Evolutionary conservation across 306 rosid genomes (phyloP).

Genomic region (Ceratonia siliqua): DNA sequence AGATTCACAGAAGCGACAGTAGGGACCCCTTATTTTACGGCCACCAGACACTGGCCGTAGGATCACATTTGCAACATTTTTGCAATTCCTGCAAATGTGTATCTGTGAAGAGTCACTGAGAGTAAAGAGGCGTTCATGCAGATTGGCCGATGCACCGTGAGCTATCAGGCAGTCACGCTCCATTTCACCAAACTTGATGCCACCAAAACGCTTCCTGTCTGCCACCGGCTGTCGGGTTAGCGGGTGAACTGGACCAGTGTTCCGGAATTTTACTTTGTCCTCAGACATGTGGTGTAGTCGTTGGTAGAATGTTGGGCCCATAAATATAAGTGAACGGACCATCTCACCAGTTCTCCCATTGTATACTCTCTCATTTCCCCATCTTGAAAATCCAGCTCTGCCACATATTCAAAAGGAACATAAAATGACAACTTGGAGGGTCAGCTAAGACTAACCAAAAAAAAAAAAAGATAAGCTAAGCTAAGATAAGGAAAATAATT

Average conservation of each 20-base stretch:
- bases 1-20: constrained; percentile 75
- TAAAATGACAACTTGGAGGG: neutral
- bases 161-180: constrained; percentile 97
- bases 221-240: constrained; percentile 96
- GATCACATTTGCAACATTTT: constrained; percentile 73
- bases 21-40: constrained; percentile 84
- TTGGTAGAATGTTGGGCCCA: constrained; percentile 98
- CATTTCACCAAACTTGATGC: constrained; percentile 97
- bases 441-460: neutral
- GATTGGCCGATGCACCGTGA: constrained; percentile 94
- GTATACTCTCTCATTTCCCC: constrained; percentile 94
- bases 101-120: constrained; percentile 91
- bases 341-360: constrained; percentile 91
- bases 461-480: too few relatives aligned
- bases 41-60: constrained; percentile 73
- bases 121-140: constrained; percentile 92
- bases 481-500: constrained; percentile 20
- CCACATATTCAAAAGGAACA: constrained; percentile 27
- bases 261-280: constrained; percentile 90
- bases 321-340: constrained; percentile 80
- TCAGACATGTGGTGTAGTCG: constrained; percentile 96
- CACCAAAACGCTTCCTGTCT: constrained; percentile 93
- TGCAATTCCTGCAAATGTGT: constrained; percentile 74
- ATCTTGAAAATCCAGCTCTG: constrained; percentile 89
- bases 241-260: constrained; percentile 99